Evolutionary conservation across 192 early-diverging fungal genomes (phyloP).

Genomic region (Coemansia sp.): DNA sequence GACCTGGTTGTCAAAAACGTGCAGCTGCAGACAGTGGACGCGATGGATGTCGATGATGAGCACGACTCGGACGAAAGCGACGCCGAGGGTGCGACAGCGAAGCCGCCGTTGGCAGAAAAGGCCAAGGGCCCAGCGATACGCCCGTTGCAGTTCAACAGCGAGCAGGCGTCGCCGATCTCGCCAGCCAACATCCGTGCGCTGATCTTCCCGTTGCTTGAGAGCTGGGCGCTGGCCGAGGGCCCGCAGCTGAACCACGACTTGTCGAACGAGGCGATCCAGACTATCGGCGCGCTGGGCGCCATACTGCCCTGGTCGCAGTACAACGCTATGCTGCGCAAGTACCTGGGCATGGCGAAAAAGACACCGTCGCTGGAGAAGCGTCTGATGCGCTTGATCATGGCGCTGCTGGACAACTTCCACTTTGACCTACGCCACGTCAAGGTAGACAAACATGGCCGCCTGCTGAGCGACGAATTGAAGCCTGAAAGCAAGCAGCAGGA

Average conservation of each 20-base stretch:
- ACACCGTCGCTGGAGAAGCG: slow-evolving; percentile 76
- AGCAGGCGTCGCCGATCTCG: slow-evolving; percentile 22
- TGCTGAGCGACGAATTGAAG: slow-evolving; percentile 18
- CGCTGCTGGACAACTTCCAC: slow-evolving; percentile 88
- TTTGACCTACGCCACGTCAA: slow-evolving; percentile 73
- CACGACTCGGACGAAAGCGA: slow-evolving; percentile 6
- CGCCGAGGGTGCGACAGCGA: slow-evolving; percentile 1
- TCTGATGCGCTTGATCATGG: slow-evolving; percentile 74
- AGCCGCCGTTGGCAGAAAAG: not conserved
- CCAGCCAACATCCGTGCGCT: slow-evolving; percentile 35
- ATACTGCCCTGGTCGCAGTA: slow-evolving; percentile 85
- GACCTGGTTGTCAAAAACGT: slow-evolving; percentile 22
- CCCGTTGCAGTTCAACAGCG: slow-evolving; percentile 27
- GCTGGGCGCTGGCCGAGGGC: slow-evolving; percentile 82
- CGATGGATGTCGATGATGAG: slow-evolving; percentile 37
- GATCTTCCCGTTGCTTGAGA: slow-evolving; percentile 84
- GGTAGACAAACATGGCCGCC: slow-evolving; percentile 41
- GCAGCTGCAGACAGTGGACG: not conserved
- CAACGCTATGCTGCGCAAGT: slow-evolving; percentile 70
- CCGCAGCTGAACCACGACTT: slow-evolving; percentile 67
- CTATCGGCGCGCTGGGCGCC: slow-evolving; percentile 67
- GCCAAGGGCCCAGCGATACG: not conserved
- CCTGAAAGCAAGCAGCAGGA: not conserved
- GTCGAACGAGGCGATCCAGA: slow-evolving; percentile 76
- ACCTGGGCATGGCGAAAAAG: slow-evolving; percentile 64